Base-by-base conservation (phyloP, 371 early-diverging fungal genomes). In the Sporodiniella umbellata region DNA sequence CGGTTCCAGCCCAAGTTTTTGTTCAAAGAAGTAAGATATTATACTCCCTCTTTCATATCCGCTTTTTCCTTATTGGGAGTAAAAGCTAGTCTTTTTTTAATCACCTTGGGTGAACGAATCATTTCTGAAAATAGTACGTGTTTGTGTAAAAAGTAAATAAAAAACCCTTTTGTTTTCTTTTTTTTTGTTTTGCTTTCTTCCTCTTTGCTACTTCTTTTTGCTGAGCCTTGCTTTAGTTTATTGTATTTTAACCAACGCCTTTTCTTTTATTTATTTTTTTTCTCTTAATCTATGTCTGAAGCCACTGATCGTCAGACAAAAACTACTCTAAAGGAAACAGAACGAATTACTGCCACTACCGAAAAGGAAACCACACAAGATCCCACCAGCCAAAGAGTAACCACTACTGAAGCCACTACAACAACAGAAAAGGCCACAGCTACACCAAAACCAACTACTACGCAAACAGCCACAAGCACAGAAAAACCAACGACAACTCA, bases 321-420 rank as follows among this genome's bases (percentile, higher is more conserved):
- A 35, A 15, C 11, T 5, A 14, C 4, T 5, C 5, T 14, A 35
- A 35, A 11, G 15, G 35, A 35, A 2, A 35, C 35, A 5, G 35
- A 35, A 35, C 11, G 35, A 14, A 35, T 14, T 19, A 23, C 35
- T 35, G 15, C 35, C 8, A 35, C 35, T 5, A 35, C 35, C 5
- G 35, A 35, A n/a, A 15, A 8, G 4, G 14, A 8, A 14, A 35
- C 35, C 4, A 33, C 46, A 33, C 31, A 37, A 28, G 10, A 17
- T 5, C 24, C 50, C 35, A 21, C 33, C 33, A 40, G 28, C 22
- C 43, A 39, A 8, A 42, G 52, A 24, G 51, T 42, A 14, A 42
- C 48, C n/a, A 19, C 37, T 0, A 33, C 51, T 23, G 51, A 40
- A 50, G 31, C 19, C 12, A n/a, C 26, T 25, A 25, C 24, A 19